Percentiles rank a stretch among this genome's conserved stretches.
Evolutionary conservation across 164 flowering plant genomes (phyloP).

Genomic region (Magnolia changhungtana): DNA sequence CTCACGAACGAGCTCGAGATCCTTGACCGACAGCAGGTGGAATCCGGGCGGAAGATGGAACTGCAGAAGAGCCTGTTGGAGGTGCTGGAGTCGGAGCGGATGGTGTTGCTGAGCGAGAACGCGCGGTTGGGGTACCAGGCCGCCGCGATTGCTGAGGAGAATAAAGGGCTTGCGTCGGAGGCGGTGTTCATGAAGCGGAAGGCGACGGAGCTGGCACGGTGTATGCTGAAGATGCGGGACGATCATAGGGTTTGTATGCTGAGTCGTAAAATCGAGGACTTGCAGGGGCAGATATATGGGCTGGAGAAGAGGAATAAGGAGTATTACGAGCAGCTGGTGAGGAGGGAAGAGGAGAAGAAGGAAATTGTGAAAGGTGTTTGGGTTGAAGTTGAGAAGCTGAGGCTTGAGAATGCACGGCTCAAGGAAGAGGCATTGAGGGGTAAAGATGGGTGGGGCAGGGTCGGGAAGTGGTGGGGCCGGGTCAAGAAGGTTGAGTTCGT

Average conservation of each 20-base stretch:
- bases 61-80: conserved; percentile 66
- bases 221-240: conserved; percentile 60
- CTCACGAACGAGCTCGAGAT: conserved; percentile 28
- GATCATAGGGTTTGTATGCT: conserved; percentile 56
- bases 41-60: conserved; percentile 48
- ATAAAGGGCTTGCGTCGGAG: conserved; percentile 46
- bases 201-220: conserved; percentile 62
- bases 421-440: conserved; percentile 11
- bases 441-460: not conserved
- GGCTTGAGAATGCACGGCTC: conserved; percentile 24
- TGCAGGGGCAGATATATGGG: conserved; percentile 55
- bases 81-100: conserved; percentile 72
- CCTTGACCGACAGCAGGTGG: conserved; percentile 22
- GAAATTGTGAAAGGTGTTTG: conserved; percentile 24
- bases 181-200: conserved; percentile 53
- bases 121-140: conserved; percentile 46
- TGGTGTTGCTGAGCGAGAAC: conserved; percentile 58
- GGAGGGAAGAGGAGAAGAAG: conserved; percentile 26
- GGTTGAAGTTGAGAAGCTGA: conserved; percentile 27
- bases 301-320: conserved; percentile 67
- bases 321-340: conserved; percentile 38
- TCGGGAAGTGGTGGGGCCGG: conserved; percentile 31
- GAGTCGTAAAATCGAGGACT: conserved; percentile 54
- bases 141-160: conserved; percentile 45
- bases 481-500: conserved; percentile 38